phyloP scores from a whole-genome alignment of 2,329 filamentous ascomycete species.

The Penicillium sp. region DNA sequence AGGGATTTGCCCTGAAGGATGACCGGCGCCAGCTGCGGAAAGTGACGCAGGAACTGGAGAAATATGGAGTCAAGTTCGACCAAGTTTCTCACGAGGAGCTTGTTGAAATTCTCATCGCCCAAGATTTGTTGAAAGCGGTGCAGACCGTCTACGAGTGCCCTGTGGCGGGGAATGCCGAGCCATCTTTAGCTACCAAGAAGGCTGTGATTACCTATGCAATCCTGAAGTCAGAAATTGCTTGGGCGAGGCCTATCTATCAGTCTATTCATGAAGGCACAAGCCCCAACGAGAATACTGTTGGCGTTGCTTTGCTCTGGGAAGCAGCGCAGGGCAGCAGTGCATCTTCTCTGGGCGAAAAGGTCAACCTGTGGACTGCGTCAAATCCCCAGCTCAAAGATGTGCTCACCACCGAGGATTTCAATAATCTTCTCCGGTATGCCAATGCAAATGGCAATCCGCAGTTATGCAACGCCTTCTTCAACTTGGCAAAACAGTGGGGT shows the following conservation, averaged over 20 bases:
- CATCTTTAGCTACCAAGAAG: slow-evolving; percentile 52
- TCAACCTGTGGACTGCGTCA: slow-evolving; percentile 62
- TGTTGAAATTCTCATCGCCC: slow-evolving; percentile 62
- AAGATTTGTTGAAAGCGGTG: slow-evolving; percentile 60
- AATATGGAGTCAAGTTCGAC: slow-evolving; percentile 53
- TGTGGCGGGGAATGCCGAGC: slow-evolving; percentile 44
- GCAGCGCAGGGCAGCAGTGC: slow-evolving; percentile 70
- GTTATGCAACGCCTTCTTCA: slow-evolving; percentile 71
- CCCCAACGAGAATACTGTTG: slow-evolving; percentile 65
- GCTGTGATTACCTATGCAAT: slow-evolving; percentile 63
- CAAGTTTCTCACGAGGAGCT: slow-evolving; percentile 52
- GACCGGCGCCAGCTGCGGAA: slow-evolving; percentile 59
- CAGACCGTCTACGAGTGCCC: slow-evolving; percentile 68
- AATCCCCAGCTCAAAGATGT: slow-evolving; percentile 47
- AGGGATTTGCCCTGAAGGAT: slow-evolving; percentile 63
- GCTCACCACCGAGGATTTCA: slow-evolving; percentile 73
- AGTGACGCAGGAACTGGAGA: slow-evolving; percentile 56
- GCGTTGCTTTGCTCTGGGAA: slow-evolving; percentile 74
- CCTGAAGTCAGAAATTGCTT: slow-evolving; percentile 60
- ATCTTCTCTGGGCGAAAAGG: slow-evolving; percentile 72
- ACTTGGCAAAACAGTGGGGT: slow-evolving; percentile 64
- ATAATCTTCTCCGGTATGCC: slow-evolving; percentile 72
- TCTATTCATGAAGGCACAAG: slow-evolving; percentile 46
- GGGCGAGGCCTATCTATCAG: slow-evolving; percentile 64
- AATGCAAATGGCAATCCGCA: slow-evolving; percentile 69